Evolutionary conservation across 176 grass and related monocot species (phyloP).

Genomic region (Zea mays): DNA sequence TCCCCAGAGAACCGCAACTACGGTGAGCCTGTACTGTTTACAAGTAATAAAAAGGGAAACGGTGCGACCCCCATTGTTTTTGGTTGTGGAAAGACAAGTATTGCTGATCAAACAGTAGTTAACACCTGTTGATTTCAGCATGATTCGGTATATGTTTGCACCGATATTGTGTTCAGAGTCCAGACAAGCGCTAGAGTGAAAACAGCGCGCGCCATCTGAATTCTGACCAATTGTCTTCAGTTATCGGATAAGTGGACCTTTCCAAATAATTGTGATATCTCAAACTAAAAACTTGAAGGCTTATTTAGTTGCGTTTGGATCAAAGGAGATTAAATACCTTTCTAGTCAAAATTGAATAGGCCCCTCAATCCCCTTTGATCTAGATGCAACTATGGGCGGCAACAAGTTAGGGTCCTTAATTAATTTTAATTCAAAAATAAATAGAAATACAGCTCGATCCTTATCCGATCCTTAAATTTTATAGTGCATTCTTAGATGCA

Average conservation of each 20-base stretch:
- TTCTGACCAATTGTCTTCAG: background rate
- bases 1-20: background rate
- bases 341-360: no score
- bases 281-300: no score
- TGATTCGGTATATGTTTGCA: slow-evolving; percentile 11
- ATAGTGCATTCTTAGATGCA: no score
- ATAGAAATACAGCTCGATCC: no score
- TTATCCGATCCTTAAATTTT: no score
- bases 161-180: background rate
- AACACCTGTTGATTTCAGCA: slow-evolving; percentile 5
- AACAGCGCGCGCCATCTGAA: background rate
- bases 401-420: no score
- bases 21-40: background rate
- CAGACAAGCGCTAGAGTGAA: background rate
- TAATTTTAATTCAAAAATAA: no score
- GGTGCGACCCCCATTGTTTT: background rate
- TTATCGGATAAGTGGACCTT: background rate
- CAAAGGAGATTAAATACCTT: no score
- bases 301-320: no score
- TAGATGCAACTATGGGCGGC: no score
- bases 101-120: background rate
- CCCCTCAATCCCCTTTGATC: no score
- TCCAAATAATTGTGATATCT: background rate
- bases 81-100: background rate
- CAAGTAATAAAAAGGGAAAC: slow-evolving; percentile 14